These are phyloP conservation scores for Monilinia aucupariae DNA, from an alignment of 2,329 filamentous ascomycete species.

Conservation along the genomic window DNA sequence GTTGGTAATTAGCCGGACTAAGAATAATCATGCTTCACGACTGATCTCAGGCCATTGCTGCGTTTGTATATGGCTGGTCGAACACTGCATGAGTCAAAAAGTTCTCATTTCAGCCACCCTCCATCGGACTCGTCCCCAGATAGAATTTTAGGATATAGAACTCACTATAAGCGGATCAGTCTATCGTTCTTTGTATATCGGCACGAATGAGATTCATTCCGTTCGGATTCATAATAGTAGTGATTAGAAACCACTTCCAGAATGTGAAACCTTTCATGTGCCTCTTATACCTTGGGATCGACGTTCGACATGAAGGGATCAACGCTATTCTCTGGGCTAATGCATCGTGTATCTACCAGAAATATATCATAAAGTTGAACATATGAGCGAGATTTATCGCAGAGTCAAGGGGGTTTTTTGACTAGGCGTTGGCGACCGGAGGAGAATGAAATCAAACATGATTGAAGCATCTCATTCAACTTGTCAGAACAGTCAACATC, in stretches of 20 bases:
- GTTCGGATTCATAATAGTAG: neutral
- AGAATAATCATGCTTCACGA: neutral
- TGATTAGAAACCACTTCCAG: neutral
- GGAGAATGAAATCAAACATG: no score
- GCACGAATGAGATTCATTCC: neutral
- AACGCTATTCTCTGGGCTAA: neutral
- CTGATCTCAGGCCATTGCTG: neutral
- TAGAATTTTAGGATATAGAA: neutral
- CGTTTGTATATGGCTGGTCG: neutral
- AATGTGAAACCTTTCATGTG: neutral
- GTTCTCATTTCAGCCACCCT: neutral
- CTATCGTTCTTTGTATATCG: neutral
- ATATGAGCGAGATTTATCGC: no score
- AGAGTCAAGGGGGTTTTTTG: no score
- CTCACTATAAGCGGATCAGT: neutral
- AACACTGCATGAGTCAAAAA: neutral
- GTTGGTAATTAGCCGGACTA: no score
- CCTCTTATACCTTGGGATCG: no score
- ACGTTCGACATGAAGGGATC: neutral
- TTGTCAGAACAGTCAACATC: no score
- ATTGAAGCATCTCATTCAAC: no score
- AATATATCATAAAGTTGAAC: neutral
- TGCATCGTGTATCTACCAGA: neutral
- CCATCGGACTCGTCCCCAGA: neutral
- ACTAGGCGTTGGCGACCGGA: no score